Percentiles rank a stretch among this genome's conserved stretches.
phyloP scores from a whole-genome alignment of 2,329 filamentous ascomycete species.

The Alternaria tenuissima region DNA sequence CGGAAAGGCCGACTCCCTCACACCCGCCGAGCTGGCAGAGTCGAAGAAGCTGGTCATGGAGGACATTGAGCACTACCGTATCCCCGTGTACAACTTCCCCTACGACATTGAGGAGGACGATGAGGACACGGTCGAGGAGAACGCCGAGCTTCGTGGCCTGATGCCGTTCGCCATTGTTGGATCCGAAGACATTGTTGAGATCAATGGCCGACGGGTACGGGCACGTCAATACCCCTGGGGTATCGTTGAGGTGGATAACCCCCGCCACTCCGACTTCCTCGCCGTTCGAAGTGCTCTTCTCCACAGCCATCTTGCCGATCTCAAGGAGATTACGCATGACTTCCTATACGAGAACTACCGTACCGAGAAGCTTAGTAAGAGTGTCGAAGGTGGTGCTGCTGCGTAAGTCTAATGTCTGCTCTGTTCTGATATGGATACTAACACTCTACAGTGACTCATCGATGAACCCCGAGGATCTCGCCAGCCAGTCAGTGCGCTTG shows the following conservation, averaged over 20 bases:
- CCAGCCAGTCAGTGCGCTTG: constrained; percentile 94
- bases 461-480: constrained; percentile 97
- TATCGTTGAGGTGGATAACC: constrained; percentile 98
- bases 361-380: constrained; percentile 99
- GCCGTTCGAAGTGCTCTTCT: constrained; percentile 95
- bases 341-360: constrained; percentile 99
- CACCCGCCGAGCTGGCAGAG: constrained; percentile 93
- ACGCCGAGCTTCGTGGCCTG: constrained; percentile 92
- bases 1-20: constrained; percentile 96
- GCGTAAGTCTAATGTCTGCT: constrained; percentile 69
- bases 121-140: constrained; percentile 98
- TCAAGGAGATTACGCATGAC: constrained; percentile 99
- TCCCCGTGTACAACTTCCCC: constrained; percentile 99
- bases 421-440: constrained; percentile 21
- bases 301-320: constrained; percentile 95
- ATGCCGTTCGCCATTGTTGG: constrained; percentile 99
- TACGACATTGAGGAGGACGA: constrained; percentile 99
- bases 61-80: constrained; percentile 99
- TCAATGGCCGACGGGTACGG: constrained; percentile 89
- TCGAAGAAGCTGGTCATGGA: constrained; percentile 99
- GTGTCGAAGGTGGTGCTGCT: constrained; percentile 87
- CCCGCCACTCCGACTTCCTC: constrained; percentile 97
- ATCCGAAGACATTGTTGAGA: constrained; percentile 93
- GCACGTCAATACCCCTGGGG: constrained; percentile 99
- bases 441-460: constrained; percentile 70